A percentile compares a stretch with the other conserved stretches of the same genome.
phyloP scores from a whole-genome alignment of 73 alveolate genomes.

The Paramecium pentaurelia region DNA sequence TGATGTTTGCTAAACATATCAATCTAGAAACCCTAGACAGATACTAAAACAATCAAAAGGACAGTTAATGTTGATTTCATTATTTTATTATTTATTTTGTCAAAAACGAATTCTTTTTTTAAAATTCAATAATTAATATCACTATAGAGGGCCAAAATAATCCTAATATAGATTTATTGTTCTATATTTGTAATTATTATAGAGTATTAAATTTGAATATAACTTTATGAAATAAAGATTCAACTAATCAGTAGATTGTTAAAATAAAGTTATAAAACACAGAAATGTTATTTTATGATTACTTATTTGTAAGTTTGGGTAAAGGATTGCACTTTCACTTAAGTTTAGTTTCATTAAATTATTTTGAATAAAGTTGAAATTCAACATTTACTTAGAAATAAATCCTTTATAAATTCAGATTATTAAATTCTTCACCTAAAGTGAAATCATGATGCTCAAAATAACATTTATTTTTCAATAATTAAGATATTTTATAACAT shows the following conservation, averaged over 20 bases:
- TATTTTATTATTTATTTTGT: neutral
- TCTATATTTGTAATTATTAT: neutral
- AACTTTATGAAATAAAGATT: too few relatives aligned
- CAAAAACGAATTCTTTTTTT: neutral
- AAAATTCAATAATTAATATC: neutral
- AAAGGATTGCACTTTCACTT: neutral
- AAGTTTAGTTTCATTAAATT: neutral
- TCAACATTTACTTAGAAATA: neutral
- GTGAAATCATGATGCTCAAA: neutral
- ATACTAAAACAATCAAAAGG: neutral
- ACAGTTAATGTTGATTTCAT: slow-evolving; percentile 13
- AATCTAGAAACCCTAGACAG: neutral
- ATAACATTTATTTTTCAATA: neutral
- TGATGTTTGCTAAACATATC: slow-evolving; percentile 37
- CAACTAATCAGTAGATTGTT: too few relatives aligned
- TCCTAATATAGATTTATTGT: neutral
- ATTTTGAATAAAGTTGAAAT: neutral
- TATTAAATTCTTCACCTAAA: neutral
- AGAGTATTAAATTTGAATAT: too few relatives aligned
- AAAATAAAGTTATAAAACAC: too few relatives aligned
- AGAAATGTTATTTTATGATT: too few relatives aligned
- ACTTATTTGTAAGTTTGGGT: too few relatives aligned
- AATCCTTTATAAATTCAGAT: neutral
- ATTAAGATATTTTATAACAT: neutral
- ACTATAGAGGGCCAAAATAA: neutral